Evolutionary conservation across 2,329 filamentous ascomycete species (phyloP), one percentile per base, ranked within the genome.

Genomic region (Trichoderma atroviride): DNA sequence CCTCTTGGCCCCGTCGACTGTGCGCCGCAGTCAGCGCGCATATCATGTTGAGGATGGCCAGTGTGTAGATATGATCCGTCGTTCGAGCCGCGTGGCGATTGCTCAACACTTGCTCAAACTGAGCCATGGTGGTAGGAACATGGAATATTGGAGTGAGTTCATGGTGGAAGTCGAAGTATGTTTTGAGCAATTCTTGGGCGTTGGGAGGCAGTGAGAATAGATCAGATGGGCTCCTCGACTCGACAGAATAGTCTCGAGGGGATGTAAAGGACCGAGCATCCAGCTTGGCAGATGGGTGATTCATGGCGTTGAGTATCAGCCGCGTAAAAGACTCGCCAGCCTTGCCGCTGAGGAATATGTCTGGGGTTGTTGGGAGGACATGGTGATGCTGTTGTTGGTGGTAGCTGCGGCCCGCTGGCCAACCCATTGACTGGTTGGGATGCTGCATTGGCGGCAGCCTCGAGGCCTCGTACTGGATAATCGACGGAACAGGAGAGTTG

Each of bases 61-160:
- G 40, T 14, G 31, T 66, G 6, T 66, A 66, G 24, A 58, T n/a
- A 27, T 50, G n/a, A 50, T 66, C 37, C 3, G 7, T 14, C 14
- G 29, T 57, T 19, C 14, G 10, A 37, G 53, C 24, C 7, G 14
- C 13, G 24, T 35, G 9, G 3, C n/a, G 37, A 13, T 57, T 57
- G 24, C 16, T 35, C 13, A 66, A 29, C 2, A 66, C 29, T 13
- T 66, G 53, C n/a, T 66, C 63, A 14, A 66, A 58, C 9, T 58
- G 37, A 11, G 63, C 52, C 63, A 66, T 66, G 29, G 58, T 58
- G 10, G 63, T 50, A 11, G 63, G 63, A 29, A 66, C 63, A 5
- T 66, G 63, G 37, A 66, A 66, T 14, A 66, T 66, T 6, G 63
- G 63, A n/a, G 63, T 66, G 5, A 66, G 63, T 22, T 58, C 63